Conservation (phyloP, 2,329 filamentous ascomycete genomes). For the Paramyrothecium roridum region DNA sequence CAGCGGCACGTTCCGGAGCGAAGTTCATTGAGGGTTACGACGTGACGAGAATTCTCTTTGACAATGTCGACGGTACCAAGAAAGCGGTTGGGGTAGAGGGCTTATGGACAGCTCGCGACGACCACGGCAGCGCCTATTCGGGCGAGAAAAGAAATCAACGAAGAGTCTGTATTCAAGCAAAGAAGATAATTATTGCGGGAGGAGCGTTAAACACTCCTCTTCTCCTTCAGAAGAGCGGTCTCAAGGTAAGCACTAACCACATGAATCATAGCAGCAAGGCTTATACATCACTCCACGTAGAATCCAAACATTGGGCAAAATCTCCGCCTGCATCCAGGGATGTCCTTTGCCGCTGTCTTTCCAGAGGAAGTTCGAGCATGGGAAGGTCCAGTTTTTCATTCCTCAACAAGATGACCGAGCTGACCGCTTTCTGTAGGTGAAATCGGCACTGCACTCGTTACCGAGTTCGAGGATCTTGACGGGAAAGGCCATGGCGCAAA, state of each 20-base stretch:
- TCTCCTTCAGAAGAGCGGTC: constrained; percentile 1
- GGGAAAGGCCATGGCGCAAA: constrained; percentile 7
- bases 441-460: constrained; percentile 4
- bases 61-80: constrained; percentile 39
- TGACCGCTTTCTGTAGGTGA: background rate
- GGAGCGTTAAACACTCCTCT: constrained; percentile 5
- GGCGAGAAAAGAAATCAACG: background rate
- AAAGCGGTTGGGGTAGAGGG: constrained; percentile 66
- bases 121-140: background rate
- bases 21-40: constrained; percentile 73
- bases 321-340: constrained; percentile 6
- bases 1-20: constrained; percentile 68
- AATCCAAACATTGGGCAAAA: constrained; percentile 8
- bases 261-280: background rate
- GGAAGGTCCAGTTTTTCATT: constrained; percentile 2
- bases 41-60: constrained; percentile 64
- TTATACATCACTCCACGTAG: background rate
- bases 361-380: constrained; percentile 4
- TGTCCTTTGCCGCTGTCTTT: constrained; percentile 4
- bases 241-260: background rate
- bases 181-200: constrained; percentile 5
- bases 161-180: constrained; percentile 4
- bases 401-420: background rate
- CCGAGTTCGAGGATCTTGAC: constrained; percentile 4
- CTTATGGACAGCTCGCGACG: constrained; percentile 56